These are phyloP conservation scores for Hypoxylon sp. DNA, from an alignment of 2,329 filamentous ascomycete genomes.

Conservation along the genomic window DNA sequence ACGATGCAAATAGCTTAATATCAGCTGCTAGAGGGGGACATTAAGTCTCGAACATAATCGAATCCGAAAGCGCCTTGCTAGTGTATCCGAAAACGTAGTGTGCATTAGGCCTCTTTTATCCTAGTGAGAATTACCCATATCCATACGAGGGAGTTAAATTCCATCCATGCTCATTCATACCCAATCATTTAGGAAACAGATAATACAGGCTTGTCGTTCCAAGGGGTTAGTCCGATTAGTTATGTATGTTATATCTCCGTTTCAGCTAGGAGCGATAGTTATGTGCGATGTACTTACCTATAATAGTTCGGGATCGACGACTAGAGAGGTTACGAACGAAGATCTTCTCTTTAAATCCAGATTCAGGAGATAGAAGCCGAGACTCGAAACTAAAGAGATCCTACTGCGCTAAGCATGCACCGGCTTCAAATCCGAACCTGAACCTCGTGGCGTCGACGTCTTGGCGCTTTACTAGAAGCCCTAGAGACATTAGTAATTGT, in stretches of 20 bases:
- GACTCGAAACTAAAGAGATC: slow-evolving; percentile 18
- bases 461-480: slow-evolving; percentile 14
- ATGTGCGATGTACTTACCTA: neutral
- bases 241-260: neutral
- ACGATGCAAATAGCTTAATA: too few relatives aligned
- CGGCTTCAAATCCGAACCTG: slow-evolving; percentile 27
- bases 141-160: too few relatives aligned
- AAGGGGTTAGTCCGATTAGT: slow-evolving; percentile 1
- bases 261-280: slow-evolving; percentile 3
- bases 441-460: slow-evolving; percentile 12
- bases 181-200: too few relatives aligned
- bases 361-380: slow-evolving; percentile 20
- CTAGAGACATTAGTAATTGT: slow-evolving; percentile 17
- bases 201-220: neutral
- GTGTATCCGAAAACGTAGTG: slow-evolving; percentile 5
- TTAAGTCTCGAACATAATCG: neutral
- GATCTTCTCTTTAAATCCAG: slow-evolving; percentile 9
- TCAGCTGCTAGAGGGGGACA: neutral
- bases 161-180: too few relatives aligned
- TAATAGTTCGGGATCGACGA: slow-evolving; percentile 3
- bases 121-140: neutral
- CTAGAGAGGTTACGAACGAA: neutral
- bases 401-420: slow-evolving; percentile 21
- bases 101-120: neutral
- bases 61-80: neutral